Base-by-base conservation (phyloP, 306 rosid species). In the Gleditsia sinensis region DNA sequence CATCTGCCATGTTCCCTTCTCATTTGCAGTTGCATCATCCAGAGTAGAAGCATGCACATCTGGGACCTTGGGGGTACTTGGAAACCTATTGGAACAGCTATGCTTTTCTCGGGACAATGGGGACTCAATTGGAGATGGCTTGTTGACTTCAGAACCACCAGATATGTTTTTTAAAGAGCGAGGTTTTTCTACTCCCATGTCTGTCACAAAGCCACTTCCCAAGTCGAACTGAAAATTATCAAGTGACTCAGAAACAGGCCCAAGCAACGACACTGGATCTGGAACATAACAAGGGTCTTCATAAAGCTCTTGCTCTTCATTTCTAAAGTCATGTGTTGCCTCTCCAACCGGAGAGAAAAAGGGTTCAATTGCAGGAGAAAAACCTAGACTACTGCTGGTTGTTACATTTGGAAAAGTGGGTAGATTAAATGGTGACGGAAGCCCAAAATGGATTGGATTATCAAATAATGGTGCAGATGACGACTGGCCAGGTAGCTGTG, bases 221-320 rank as follows among this genome's bases (percentile, higher is more conserved):
- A 85, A 48, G 79, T 94, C 96, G 73, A 84, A 78, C 76, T 90
- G 97, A 83, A 94, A 94, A 84, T 94, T 86, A 74, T 92, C 90
- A 56, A 95, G 97, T 2, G 98, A 95, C 86, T 92, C 98, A 24
- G 97, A 95, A 83, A 95, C 98, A 20, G 99, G 97, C 54, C 99
- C 99, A 77, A 95, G 87, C 70, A 95, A 85, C 30, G 98, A 86
- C 40, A 83, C 87, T 7, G 94, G 98, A 83, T 90, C 92, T 0
- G 98, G 99, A 75, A 84, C 89, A 76, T 92, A 92, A 83, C 98
- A 90, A 0, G 98, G 99, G 59, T 95, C 99, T 88, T 95, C 98
- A 79, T 90, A 95, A 82, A 75, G 92, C 83, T 95, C 99, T 48
- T 87, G 89, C 69, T 95, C 98, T 51, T 92, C 99, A 24, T 67